Percentiles rank a stretch among this genome's conserved stretches.
Evolutionary conservation across 75 land plant genomes (phyloP).

Genomic region (Chamaecyparis obtusa): DNA sequence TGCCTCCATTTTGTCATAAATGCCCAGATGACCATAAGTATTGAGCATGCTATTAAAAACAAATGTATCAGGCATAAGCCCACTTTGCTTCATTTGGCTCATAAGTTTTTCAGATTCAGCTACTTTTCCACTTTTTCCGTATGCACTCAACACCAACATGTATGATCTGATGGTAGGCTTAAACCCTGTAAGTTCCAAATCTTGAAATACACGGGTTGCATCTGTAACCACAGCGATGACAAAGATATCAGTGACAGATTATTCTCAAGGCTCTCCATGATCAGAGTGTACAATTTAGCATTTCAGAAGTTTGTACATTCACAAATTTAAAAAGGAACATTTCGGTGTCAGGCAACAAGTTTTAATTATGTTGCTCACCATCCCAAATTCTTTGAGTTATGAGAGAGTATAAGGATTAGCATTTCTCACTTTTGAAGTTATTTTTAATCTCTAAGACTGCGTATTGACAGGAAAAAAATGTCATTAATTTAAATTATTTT

Average conservation of each 20-base stretch:
- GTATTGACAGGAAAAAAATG: not conserved
- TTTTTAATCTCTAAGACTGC: not conserved
- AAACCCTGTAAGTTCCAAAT: conserved; percentile 49
- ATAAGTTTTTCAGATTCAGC: conserved; percentile 73
- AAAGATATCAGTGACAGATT: not conserved
- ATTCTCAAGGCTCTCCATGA: not conserved
- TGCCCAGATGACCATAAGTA: conserved; percentile 70
- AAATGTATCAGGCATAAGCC: conserved; percentile 76
- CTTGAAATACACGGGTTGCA: conserved; percentile 56
- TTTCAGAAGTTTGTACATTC: not conserved
- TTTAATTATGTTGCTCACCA: too few species aligned
- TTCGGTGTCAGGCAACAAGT: too few species aligned
- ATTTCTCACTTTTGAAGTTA: not conserved
- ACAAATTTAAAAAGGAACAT: not conserved
- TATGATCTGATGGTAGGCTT: conserved; percentile 47
- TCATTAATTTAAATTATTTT: not conserved
- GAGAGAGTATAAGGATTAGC: not conserved
- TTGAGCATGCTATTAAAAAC: conserved; percentile 72
- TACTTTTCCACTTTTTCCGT: conserved; percentile 65
- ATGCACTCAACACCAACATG: conserved; percentile 58
- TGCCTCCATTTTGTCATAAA: conserved; percentile 73
- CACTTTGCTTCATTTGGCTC: conserved; percentile 59
- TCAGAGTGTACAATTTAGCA: not conserved
- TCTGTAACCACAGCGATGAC: conserved; percentile 31
- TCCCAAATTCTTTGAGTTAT: too few species aligned